Evolutionary conservation across 1,284 basidiomycete genomes (phyloP).

Genomic region (Jaminaea rosea): DNA sequence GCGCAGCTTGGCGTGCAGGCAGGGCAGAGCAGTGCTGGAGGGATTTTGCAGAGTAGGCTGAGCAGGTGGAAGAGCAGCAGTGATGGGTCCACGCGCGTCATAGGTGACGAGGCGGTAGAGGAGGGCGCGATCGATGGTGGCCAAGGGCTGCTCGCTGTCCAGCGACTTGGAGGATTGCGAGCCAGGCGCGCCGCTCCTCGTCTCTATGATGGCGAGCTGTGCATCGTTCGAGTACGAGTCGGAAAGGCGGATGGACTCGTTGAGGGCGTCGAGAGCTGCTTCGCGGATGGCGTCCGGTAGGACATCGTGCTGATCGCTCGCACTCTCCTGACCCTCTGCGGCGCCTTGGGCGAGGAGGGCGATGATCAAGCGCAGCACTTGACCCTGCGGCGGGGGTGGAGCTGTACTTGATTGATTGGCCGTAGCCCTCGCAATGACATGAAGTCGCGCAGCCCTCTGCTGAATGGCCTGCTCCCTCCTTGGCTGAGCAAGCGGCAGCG

Average conservation of each 20-base stretch:
- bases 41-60: background rate
- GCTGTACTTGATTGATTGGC: background rate
- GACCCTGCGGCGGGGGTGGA: slow-evolving; percentile 9
- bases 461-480: slow-evolving; percentile 16
- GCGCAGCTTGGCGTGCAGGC: slow-evolving; percentile 24
- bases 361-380: slow-evolving; percentile 26
- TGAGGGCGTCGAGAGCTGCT: slow-evolving; percentile 23
- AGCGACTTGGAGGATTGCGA: slow-evolving; percentile 29
- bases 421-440: slow-evolving; percentile 6
- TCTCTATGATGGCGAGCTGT: slow-evolving; percentile 23
- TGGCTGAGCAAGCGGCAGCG: slow-evolving; percentile 17
- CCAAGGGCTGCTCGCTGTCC: slow-evolving; percentile 30
- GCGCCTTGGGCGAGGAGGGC: slow-evolving; percentile 14
- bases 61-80: no score
- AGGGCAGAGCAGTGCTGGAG: slow-evolving; percentile 4
- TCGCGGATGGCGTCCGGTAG: slow-evolving; percentile 12
- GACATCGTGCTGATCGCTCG: slow-evolving; percentile 18
- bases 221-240: slow-evolving; percentile 22
- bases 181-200: slow-evolving; percentile 31
- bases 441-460: slow-evolving; percentile 18
- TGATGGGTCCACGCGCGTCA: no score
- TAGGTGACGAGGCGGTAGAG: slow-evolving; percentile 31
- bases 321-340: no score
- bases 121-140: slow-evolving; percentile 31
- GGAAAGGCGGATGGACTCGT: slow-evolving; percentile 21